Evolutionary conservation across 352 stramenopile genomes (phyloP).

Genomic region (Phytophthora pluvialis): DNA sequence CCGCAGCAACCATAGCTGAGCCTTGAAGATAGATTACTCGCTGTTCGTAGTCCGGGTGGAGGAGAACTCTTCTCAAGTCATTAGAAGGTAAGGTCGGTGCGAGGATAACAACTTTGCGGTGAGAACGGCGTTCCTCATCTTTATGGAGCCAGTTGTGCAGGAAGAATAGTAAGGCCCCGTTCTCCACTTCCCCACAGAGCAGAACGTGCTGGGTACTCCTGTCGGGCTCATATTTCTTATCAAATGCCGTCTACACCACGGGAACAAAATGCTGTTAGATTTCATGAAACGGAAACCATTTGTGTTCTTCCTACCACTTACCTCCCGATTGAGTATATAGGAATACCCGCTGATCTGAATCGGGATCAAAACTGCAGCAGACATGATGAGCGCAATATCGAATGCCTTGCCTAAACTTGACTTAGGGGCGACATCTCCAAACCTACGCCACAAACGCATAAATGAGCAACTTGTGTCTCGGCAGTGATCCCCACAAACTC

Average conservation of each 20-base stretch:
- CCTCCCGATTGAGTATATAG: constrained; percentile 75
- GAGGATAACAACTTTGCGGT: constrained; percentile 77
- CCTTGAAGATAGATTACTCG: constrained; percentile 79
- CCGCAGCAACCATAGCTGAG: constrained; percentile 72
- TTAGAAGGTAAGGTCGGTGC: constrained; percentile 61
- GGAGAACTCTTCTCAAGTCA: constrained; percentile 65
- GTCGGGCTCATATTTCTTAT: constrained; percentile 76
- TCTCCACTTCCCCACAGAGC: constrained; percentile 80
- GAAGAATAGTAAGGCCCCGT: constrained; percentile 77
- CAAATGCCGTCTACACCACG: constrained; percentile 64
- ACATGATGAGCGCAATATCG: constrained; percentile 77
- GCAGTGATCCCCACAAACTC: not conserved
- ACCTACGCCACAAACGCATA: constrained; percentile 33
- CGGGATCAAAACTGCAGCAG: constrained; percentile 70
- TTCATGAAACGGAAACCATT: not conserved
- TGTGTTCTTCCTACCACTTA: constrained; percentile 17
- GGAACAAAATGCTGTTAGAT: constrained; percentile 14
- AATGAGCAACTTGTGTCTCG: not conserved
- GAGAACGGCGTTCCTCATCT: constrained; percentile 61
- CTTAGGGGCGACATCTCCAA: constrained; percentile 77
- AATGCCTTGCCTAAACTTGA: constrained; percentile 66
- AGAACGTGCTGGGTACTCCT: constrained; percentile 76
- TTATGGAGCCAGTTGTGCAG: constrained; percentile 79
- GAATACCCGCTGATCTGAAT: constrained; percentile 73
- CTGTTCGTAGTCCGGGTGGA: constrained; percentile 79